A percentile compares a stretch with the other conserved stretches of the same genome.
phyloP scores from a whole-genome alignment of 2,329 filamentous ascomycete species.

The Claviceps cyperi region DNA sequence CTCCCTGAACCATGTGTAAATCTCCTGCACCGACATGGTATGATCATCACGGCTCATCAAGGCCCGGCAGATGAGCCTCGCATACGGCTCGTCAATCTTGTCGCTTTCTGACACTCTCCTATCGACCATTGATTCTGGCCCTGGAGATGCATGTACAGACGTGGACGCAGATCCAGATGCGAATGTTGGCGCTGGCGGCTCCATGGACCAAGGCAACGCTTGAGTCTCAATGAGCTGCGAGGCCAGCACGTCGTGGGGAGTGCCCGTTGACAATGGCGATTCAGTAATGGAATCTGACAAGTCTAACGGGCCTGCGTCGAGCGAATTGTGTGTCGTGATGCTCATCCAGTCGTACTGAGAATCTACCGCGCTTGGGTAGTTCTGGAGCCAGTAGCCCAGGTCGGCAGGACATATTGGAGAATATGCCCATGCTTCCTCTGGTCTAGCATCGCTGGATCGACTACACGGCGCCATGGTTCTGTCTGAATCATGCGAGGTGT shows the following conservation, averaged over 20 bases:
- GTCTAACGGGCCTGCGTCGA: conserved; percentile 1
- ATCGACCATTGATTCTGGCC: conserved; percentile 14
- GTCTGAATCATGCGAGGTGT: conserved; percentile 2
- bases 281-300: conserved; percentile 5
- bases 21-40: conserved; percentile 67
- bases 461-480: conserved; percentile 1
- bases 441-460: conserved; percentile 8
- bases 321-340: conserved; percentile 6
- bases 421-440: conserved; percentile 18
- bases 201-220: neutral
- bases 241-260: conserved; percentile 2
- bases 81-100: conserved; percentile 53
- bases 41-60: conserved; percentile 52
- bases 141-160: conserved; percentile 7
- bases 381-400: conserved; percentile 2
- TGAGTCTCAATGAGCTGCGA: neutral
- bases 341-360: neutral
- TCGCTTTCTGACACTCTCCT: conserved; percentile 5
- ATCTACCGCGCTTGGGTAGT: neutral
- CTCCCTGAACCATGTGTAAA: conserved; percentile 79
- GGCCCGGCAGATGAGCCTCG: conserved; percentile 64
- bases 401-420: conserved; percentile 15
- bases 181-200: neutral
- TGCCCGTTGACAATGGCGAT: conserved; percentile 3
- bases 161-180: neutral